Percentiles rank a stretch among this genome's conserved stretches.
These are phyloP conservation scores for Aspergillus alliaceus DNA, from an alignment of 2,329 filamentous ascomycete species.

Conservation along the genomic window DNA sequence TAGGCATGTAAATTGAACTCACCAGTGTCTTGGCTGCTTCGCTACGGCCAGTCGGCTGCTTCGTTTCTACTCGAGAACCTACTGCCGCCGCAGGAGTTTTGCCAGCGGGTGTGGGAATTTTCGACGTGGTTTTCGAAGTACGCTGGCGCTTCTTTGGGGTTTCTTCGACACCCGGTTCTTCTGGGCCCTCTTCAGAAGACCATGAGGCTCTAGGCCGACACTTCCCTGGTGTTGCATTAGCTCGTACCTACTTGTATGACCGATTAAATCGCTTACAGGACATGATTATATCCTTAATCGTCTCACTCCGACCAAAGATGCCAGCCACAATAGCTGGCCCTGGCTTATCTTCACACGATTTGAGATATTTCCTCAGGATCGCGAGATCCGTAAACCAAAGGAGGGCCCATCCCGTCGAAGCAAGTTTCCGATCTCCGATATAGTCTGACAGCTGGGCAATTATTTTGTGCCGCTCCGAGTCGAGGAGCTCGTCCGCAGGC, in stretches of 20 bases:
- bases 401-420: not conserved
- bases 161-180: too few relatives aligned
- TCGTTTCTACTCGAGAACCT: too few relatives aligned
- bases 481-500: not conserved
- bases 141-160: not conserved
- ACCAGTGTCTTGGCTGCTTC: not conserved
- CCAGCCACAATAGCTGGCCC: too few relatives aligned
- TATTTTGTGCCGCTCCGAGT: not conserved
- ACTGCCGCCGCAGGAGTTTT: too few relatives aligned
- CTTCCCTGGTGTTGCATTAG: not conserved
- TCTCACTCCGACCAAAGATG: too few relatives aligned
- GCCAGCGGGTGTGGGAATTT: too few relatives aligned
- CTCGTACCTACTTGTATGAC: not conserved
- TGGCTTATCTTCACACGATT: too few relatives aligned
- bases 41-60: not conserved
- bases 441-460: rapidly evolving
- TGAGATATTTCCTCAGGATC: too few relatives aligned
- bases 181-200: too few relatives aligned
- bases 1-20: not conserved
- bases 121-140: too few relatives aligned
- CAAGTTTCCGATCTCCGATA: rapidly evolving
- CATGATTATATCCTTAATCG: not conserved
- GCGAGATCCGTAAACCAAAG: not conserved
- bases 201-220: not conserved
- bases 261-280: not conserved